Base-by-base conservation (phyloP, 306 rosid species). In the Boehmeria nivea region DNA sequence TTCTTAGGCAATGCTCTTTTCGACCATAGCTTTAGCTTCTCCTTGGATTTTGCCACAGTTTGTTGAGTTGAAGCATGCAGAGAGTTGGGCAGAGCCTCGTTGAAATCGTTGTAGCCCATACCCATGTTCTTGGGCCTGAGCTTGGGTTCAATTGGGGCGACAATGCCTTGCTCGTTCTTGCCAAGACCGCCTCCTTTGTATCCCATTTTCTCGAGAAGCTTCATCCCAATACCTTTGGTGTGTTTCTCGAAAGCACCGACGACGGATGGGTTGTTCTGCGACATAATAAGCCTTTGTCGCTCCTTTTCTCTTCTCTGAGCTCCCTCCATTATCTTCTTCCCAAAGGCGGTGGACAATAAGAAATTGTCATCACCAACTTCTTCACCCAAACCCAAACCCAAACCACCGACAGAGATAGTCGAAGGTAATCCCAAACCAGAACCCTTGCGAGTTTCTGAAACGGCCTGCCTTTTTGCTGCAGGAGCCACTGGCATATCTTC, bases 111-210 rank as follows among this genome's bases (percentile, higher is more conserved):
- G 70, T 84, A 91, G 12, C 96, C 99, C 82, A 87, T 73, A 49
- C 95, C 96, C 63, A 77, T 64, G 59, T 82, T 82, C 75, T 81
- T 87, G 4, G 83, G 95, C 80, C 95, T 81, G 85, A 82, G n/a
- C 61, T 63, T 81, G 1, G 87, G 87, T 72, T 87, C 86, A 21
- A 87, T 72, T 0, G 99, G 96, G 17, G 83, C 69, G 23, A 84
- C 48, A 67, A 91, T 91, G 42, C 99, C 99, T 46, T 91, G 96
- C 73, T 76, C 67, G 54, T 87, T 84, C 78, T 71, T 84, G 26
- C 99, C 99, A 58, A 91, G 96, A 31, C 96, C 99, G 11, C 95
- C 99, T 48, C 99, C 96, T 76, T 67, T 82, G 71, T 91, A 91
- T 13, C 99, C 99, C 99, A 91, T 91, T 51, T 79, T 87, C 77